Conservation (phyloP, 2,329 filamentous ascomycete genomes). For the Purpureocillium lavendulum region DNA sequence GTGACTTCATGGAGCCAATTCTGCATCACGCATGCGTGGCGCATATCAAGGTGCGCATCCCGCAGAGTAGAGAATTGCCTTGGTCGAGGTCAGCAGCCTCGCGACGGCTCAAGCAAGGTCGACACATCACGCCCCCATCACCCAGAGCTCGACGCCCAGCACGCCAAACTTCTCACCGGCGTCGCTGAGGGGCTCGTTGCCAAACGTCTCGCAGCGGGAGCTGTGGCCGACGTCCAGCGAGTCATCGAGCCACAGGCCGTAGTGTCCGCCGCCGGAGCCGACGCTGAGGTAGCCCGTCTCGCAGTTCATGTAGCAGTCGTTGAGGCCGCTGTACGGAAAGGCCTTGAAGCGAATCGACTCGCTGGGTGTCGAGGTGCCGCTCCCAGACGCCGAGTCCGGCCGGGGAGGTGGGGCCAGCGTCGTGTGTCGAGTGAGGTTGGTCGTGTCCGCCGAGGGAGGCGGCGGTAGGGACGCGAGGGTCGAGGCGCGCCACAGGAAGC, state of each 20-base stretch:
- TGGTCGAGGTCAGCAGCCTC: no score
- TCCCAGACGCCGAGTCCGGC: constrained; percentile 5
- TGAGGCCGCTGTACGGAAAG: constrained; percentile 90
- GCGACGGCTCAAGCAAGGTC: no score
- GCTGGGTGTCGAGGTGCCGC: constrained; percentile 26
- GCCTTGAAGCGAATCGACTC: constrained; percentile 91
- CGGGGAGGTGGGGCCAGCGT: constrained; percentile 21
- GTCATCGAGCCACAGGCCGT: constrained; percentile 89
- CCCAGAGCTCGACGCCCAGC: constrained; percentile 88
- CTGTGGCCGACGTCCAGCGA: constrained; percentile 78
- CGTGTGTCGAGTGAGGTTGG: constrained; percentile 33
- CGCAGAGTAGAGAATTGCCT: no score
- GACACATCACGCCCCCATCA: constrained; percentile 52
- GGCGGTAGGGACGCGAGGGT: constrained; percentile 44
- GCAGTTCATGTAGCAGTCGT: constrained; percentile 95
- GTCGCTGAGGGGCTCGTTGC: constrained; percentile 88
- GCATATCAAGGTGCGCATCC: no score
- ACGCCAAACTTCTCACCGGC: constrained; percentile 89
- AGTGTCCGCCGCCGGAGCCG: constrained; percentile 81
- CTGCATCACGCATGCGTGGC: no score
- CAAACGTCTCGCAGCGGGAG: constrained; percentile 80
- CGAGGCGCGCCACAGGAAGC: constrained; percentile 62
- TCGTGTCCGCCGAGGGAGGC: constrained; percentile 43
- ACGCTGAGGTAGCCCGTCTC: constrained; percentile 78
- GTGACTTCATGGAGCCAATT: no score